Evolutionary conservation across 495 filamentous ascomycete species (phyloP).

Genomic region (Penicillium verhagenii): DNA sequence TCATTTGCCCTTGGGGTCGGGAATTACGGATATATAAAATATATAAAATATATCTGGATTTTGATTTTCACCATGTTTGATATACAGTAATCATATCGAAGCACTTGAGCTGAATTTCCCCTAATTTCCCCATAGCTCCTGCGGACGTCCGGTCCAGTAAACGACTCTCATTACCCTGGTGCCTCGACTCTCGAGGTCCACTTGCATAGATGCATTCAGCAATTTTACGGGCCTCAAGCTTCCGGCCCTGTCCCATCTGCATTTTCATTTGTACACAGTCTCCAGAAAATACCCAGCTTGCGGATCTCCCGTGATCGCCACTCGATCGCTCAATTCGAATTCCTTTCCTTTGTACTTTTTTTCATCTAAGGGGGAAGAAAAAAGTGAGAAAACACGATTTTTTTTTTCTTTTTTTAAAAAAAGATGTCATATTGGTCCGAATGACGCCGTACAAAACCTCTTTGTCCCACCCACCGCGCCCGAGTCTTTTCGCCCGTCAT

Average conservation of each 20-base stretch:
- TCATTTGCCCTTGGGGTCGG: no score
- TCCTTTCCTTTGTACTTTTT: no score
- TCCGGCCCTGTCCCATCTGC: no score
- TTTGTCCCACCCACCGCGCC: slow-evolving; percentile 20
- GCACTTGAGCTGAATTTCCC: background rate
- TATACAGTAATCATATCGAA: slow-evolving; percentile 14
- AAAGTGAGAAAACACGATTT: background rate
- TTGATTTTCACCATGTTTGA: slow-evolving; percentile 15
- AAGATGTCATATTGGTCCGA: slow-evolving; percentile 20
- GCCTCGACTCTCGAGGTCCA: slow-evolving; percentile 9
- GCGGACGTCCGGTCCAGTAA: slow-evolving; percentile 28
- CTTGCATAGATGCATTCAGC: background rate
- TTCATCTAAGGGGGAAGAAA: no score
- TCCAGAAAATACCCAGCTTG: no score
- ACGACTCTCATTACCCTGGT: slow-evolving; percentile 3
- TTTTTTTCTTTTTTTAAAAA: no score
- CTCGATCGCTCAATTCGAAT: background rate
- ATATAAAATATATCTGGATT: background rate
- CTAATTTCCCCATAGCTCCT: slow-evolving; percentile 6
- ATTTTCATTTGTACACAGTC: no score
- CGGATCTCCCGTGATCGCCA: slow-evolving; percentile 26
- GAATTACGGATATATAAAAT: background rate
- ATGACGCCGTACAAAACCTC: slow-evolving; percentile 17
- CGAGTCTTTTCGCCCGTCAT: no score
- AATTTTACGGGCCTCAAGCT: background rate